Percentiles rank a stretch among this genome's conserved stretches.
Conservation (phyloP, 768 basidiomycete species). For the Trametopsis cervina region DNA sequence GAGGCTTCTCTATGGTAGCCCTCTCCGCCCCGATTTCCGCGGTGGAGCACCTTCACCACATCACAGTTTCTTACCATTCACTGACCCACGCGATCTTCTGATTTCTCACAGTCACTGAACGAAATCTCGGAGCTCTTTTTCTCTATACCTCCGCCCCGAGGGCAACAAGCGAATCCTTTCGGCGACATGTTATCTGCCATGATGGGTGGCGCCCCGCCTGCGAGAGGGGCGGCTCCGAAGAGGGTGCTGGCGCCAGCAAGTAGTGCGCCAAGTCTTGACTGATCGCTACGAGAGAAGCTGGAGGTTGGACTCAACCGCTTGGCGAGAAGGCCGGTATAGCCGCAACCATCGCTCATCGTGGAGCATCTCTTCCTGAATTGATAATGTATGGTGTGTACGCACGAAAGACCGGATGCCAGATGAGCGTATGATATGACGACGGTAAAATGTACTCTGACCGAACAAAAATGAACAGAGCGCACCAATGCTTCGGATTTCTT, state of each 20-base stretch:
- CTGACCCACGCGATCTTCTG: neutral
- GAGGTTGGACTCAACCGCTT: neutral
- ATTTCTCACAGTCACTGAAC: conserved; percentile 43
- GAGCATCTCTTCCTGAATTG: too few species aligned
- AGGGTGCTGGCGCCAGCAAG: conserved; percentile 41
- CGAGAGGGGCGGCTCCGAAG: conserved; percentile 28
- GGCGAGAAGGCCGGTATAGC: neutral
- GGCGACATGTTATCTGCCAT: conserved; percentile 86
- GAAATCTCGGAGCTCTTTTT: conserved; percentile 78
- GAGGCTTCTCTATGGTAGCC: too few species aligned
- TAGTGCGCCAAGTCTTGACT: conserved; percentile 39
- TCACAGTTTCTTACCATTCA: neutral
- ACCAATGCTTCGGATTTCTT: too few species aligned
- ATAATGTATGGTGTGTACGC: too few species aligned
- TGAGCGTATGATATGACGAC: too few species aligned
- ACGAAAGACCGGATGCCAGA: too few species aligned
- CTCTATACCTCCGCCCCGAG: conserved; percentile 73
- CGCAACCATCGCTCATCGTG: neutral
- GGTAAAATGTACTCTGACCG: too few species aligned
- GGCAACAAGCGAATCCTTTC: conserved; percentile 69
- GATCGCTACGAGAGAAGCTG: conserved; percentile 2
- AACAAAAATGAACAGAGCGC: too few species aligned
- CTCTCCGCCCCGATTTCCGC: too few species aligned
- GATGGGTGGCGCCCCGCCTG: conserved; percentile 61
- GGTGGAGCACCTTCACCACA: too few species aligned